Evolutionary conservation across 495 filamentous ascomycete genomes (phyloP), one percentile per base, ranked within the genome.

Genomic region (Aspergillus olivimuriae): DNA sequence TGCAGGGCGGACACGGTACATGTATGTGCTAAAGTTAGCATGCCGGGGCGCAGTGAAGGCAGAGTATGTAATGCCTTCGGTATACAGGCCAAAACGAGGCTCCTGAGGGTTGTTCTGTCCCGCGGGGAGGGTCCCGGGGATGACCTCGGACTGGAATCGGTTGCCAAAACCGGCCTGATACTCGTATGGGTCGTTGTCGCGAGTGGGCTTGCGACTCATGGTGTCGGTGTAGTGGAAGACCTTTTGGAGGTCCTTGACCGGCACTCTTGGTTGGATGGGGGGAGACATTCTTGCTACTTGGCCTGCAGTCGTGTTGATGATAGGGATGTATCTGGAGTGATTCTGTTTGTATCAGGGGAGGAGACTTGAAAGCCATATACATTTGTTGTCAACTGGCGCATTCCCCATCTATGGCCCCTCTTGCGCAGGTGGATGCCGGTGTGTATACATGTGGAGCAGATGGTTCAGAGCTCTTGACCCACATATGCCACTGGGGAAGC

Each of bases 61-160:
- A 32, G 71, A 75, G 53, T 81, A 81, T 7, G 77, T 72, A 17
- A 80, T 62, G 1, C 77, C 77, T 61, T 83, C 80, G n/a, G 77
- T 78, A 50, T 81, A 75, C 16, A 82, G 51, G 11, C 64, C 66
- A 38, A 66, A 70, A 0, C 64, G 56, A 21, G 46, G 35, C 18
- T 63, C 60, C 16, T 67, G 66, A 9, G 66, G 66, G 32, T 67
- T 69, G 43, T 69, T 69, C 46, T 69, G 66, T 3, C 61, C 66
- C 7, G 60, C 60, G 8, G 66, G 66, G 2, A 69, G 38, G 3
- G 63, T 64, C 4, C 66, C 66, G 0, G 66, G 66, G 28, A 70
- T 66, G n/a, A 66, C 58, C 39, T 70, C 66, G 9, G 66, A 68
- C 38, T 63, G 55, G 39, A 54, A 52, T 18, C 64, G 58, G 47